Conservation (phyloP, 202 grass and related monocot species). For the Panicum hallii region DNA sequence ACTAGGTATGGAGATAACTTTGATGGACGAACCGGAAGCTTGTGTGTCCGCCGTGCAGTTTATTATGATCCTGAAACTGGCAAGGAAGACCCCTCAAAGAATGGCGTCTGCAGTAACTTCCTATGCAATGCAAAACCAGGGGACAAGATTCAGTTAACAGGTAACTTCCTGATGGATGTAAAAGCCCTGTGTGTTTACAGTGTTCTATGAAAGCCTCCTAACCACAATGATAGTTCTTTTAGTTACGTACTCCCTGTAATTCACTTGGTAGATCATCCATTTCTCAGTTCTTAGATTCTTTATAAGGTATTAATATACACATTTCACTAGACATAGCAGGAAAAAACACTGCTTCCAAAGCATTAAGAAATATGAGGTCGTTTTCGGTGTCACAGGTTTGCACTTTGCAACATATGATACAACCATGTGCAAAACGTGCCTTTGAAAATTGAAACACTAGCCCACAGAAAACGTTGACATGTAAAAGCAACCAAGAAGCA, state of each 20-base stretch:
- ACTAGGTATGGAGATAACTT: slow-evolving; percentile 92
- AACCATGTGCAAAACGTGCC: slow-evolving; percentile 8
- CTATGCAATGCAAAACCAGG: slow-evolving; percentile 92
- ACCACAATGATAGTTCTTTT: not conserved
- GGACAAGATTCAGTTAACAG: slow-evolving; percentile 90
- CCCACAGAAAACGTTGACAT: not conserved
- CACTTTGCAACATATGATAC: not conserved
- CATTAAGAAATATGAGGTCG: not conserved
- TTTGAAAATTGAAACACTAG: not conserved
- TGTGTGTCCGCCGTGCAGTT: slow-evolving; percentile 83
- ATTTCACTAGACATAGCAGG: not conserved
- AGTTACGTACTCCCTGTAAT: slow-evolving; percentile 5
- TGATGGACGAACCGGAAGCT: slow-evolving; percentile 79
- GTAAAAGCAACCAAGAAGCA: no score
- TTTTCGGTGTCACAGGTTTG: not conserved
- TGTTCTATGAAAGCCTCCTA: not conserved
- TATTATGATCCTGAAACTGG: slow-evolving; percentile 92
- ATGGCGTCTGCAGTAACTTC: slow-evolving; percentile 96
- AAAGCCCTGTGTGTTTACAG: not conserved
- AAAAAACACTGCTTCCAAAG: not conserved
- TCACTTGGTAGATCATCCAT: slow-evolving; percentile 24
- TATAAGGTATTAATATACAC: not conserved
- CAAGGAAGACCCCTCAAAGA: slow-evolving; percentile 87
- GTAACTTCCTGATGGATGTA: slow-evolving; percentile 49
- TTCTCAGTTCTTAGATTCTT: slow-evolving; percentile 19